A percentile compares a stretch with the other conserved stretches of the same genome.
Evolutionary conservation across 345 rosid species (phyloP).

Genomic region (Adansonia digitata): DNA sequence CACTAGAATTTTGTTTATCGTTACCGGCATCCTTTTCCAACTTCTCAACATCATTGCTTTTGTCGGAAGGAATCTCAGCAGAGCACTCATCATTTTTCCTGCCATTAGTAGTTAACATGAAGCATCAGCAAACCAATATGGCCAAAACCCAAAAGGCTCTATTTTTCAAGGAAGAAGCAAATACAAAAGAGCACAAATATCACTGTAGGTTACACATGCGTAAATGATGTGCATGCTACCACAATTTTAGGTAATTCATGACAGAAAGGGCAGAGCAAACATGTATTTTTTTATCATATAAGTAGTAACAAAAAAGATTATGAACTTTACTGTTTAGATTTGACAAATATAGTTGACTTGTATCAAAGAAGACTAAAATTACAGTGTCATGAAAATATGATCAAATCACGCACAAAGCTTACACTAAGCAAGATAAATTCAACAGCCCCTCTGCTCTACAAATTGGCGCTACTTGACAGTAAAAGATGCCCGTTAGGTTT

Average conservation of each 20-base stretch:
- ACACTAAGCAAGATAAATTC: conserved; percentile 42
- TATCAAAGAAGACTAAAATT: background rate
- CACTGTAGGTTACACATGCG: background rate
- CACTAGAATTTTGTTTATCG: conserved; percentile 19
- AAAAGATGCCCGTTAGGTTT: conserved; percentile 72
- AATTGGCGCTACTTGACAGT: conserved; percentile 47
- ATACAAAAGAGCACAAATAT: background rate
- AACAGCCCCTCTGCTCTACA: conserved; percentile 32
- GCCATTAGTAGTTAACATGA: conserved; percentile 15
- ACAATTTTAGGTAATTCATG: background rate
- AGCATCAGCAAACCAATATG: background rate
- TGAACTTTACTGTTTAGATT: background rate
- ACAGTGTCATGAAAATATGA: background rate
- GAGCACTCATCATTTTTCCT: conserved; percentile 37
- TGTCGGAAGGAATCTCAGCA: conserved; percentile 18
- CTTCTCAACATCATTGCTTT: conserved; percentile 26
- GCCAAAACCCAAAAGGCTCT: background rate
- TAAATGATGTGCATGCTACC: background rate
- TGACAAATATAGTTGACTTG: background rate
- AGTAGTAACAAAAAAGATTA: background rate
- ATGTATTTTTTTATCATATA: background rate
- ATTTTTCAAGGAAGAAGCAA: background rate
- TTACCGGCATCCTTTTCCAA: conserved; percentile 26
- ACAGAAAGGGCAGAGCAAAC: background rate
- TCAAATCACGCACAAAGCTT: conserved; percentile 27